Percentiles rank a stretch among this genome's conserved stretches.
Evolutionary conservation across 1,284 basidiomycete genomes (phyloP).

Genomic region (Rhodotorula mucilaginosa): DNA sequence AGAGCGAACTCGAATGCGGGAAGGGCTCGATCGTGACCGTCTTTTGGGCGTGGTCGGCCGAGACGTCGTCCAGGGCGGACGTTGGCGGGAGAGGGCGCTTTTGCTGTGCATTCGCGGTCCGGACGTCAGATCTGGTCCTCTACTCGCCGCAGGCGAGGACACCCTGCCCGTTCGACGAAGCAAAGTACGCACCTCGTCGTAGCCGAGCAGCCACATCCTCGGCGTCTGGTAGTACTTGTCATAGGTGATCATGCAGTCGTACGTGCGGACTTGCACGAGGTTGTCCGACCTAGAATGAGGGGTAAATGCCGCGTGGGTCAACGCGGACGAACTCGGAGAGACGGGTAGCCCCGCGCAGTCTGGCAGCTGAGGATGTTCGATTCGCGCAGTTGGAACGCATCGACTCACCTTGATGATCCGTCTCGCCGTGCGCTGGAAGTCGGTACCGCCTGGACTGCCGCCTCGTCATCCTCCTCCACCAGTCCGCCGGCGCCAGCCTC

Average conservation of each 20-base stretch:
- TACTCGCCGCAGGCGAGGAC: conserved; percentile 4
- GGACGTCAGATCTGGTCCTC: not conserved
- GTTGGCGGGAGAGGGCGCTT: conserved; percentile 77
- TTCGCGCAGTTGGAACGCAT: conserved; percentile 48
- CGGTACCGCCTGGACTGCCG: conserved; percentile 57
- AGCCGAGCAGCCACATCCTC: conserved; percentile 89
- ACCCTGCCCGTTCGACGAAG: conserved; percentile 29
- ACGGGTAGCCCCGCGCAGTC: too few species aligned
- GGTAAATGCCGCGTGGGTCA: not conserved
- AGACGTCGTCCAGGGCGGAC: conserved; percentile 96
- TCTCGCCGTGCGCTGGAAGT: conserved; percentile 16
- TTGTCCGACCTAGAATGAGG: conserved; percentile 56
- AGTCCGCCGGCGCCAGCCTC: conserved; percentile 59
- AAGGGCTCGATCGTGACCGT: conserved; percentile 98
- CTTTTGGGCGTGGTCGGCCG: conserved; percentile 95
- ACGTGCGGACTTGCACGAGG: conserved; percentile 89
- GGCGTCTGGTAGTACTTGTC: conserved; percentile 99
- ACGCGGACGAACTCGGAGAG: too few species aligned
- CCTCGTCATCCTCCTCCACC: conserved; percentile 67
- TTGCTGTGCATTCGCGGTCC: conserved; percentile 58
- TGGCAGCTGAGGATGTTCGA: too few species aligned
- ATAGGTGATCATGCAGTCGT: conserved; percentile 99
- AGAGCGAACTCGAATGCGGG: conserved; percentile 68
- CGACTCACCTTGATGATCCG: conserved; percentile 43
- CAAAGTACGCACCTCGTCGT: conserved; percentile 71